A percentile compares a stretch with the other conserved stretches of the same genome.
Evolutionary conservation across 345 rosid species (phyloP).

Genomic region (Hevea brasiliensis): DNA sequence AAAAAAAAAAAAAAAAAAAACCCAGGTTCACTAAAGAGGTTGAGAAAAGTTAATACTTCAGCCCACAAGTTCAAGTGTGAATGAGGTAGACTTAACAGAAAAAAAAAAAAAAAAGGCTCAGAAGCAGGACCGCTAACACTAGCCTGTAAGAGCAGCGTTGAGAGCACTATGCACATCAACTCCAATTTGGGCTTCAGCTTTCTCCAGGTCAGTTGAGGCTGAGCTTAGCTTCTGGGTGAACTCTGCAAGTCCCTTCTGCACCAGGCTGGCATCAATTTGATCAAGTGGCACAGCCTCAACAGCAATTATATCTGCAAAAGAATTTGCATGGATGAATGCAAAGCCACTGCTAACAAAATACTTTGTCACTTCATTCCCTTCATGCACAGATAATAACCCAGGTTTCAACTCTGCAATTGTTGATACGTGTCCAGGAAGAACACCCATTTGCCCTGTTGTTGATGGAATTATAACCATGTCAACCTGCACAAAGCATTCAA

Average conservation of each 20-base stretch:
- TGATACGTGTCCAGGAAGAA: constrained; percentile 77
- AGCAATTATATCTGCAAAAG: constrained; percentile 62
- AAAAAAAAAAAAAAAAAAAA: no score
- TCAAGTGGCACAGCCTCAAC: constrained; percentile 76
- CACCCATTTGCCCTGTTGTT: constrained; percentile 86
- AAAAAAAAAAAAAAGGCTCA: no score
- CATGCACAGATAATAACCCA: constrained; percentile 76
- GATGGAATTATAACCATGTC: constrained; percentile 89
- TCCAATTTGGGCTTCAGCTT: constrained; percentile 84
- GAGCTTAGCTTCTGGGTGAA: constrained; percentile 67
- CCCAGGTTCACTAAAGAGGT: no score
- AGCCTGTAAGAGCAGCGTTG: constrained; percentile 53
- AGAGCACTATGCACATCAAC: constrained; percentile 70
- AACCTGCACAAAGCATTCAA: constrained; percentile 42
- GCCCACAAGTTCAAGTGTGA: no score
- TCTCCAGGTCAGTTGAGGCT: constrained; percentile 71
- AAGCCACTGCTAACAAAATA: constrained; percentile 86
- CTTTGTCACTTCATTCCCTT: constrained; percentile 63
- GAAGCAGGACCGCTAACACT: not conserved
- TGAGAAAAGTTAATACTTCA: no score
- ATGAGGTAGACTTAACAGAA: no score
- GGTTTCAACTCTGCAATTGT: constrained; percentile 85
- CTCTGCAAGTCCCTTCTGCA: constrained; percentile 74
- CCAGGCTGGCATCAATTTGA: constrained; percentile 56
- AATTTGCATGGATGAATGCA: constrained; percentile 72